These are phyloP conservation scores for Lactarius sp. DNA, from an alignment of 768 basidiomycete genomes.

Conservation along the genomic window DNA sequence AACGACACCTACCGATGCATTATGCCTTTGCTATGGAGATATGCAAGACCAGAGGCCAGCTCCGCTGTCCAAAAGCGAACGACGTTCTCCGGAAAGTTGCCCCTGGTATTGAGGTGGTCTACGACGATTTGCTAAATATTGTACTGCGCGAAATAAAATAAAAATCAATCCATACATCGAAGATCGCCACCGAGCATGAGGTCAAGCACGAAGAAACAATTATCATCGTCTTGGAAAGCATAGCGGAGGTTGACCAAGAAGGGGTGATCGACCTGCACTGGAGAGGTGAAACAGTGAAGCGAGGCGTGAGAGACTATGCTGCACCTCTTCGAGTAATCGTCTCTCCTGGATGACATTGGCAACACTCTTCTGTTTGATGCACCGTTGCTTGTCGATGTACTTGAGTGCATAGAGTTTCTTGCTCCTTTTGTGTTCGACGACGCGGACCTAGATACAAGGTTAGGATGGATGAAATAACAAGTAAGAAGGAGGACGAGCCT, in stretches of 20 bases:
- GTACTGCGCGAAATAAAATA: background rate
- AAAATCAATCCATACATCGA: constrained; percentile 56
- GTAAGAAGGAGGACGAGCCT: constrained; percentile 48
- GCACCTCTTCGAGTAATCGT: constrained; percentile 48
- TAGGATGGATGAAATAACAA: background rate
- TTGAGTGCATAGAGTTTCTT: constrained; percentile 51
- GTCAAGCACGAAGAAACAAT: constrained; percentile 97
- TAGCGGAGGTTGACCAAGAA: constrained; percentile 89
- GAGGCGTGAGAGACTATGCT: background rate
- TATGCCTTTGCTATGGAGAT: constrained; percentile 87
- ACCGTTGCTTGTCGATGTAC: constrained; percentile 53
- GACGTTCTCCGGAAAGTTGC: constrained; percentile 58
- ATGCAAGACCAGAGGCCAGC: constrained; percentile 76
- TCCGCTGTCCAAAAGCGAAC: constrained; percentile 91
- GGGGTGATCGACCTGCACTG: constrained; percentile 72
- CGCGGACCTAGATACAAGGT: constrained; percentile 40
- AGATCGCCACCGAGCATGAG: constrained; percentile 95
- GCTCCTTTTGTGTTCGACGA: constrained; percentile 52
- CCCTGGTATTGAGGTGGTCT: constrained; percentile 84
- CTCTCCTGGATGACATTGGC: constrained; percentile 52
- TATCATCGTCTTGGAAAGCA: constrained; percentile 96
- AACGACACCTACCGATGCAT: constrained; percentile 73
- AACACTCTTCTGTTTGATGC: constrained; percentile 47
- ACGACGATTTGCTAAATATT: constrained; percentile 15
- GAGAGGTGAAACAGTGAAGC: constrained; percentile 1